These are phyloP conservation scores for Penicillium sp. DNA, from an alignment of 2,329 filamentous ascomycete genomes.

Conservation along the genomic window DNA sequence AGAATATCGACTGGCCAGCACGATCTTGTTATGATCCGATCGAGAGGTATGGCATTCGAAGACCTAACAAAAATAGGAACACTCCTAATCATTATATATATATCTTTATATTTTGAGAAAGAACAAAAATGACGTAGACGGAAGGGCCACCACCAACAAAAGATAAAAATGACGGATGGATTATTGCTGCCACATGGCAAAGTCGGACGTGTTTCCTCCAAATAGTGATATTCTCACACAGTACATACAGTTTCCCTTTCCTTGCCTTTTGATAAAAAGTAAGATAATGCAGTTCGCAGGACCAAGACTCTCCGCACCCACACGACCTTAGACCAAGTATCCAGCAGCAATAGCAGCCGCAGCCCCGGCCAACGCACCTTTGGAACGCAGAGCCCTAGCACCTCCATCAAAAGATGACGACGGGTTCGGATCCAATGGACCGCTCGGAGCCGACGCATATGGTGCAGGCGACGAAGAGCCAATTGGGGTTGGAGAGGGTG, in stretches of 20 bases:
- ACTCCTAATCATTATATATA: background rate
- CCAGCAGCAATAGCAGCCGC: conserved; percentile 4
- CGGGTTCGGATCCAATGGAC: background rate
- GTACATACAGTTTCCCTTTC: background rate
- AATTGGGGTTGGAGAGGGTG: background rate
- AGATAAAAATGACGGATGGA: background rate
- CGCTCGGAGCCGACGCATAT: background rate
- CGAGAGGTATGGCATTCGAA: no score
- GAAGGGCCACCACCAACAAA: background rate
- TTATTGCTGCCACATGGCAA: background rate
- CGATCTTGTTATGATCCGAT: no score
- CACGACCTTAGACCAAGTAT: conserved; percentile 3
- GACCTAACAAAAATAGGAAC: no score
- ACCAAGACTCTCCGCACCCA: background rate
- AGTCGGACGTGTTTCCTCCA: background rate
- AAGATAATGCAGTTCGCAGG: background rate
- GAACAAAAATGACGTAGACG: background rate
- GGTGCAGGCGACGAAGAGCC: conserved; percentile 8
- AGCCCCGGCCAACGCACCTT: background rate
- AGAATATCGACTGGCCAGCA: no score
- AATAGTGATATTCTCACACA: background rate
- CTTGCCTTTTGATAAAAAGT: background rate
- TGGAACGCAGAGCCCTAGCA: background rate
- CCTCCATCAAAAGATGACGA: conserved; percentile 4
- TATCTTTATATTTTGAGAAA: background rate